Conservation (phyloP, 78 protist species). For the Speleostelium caveatum region DNA sequence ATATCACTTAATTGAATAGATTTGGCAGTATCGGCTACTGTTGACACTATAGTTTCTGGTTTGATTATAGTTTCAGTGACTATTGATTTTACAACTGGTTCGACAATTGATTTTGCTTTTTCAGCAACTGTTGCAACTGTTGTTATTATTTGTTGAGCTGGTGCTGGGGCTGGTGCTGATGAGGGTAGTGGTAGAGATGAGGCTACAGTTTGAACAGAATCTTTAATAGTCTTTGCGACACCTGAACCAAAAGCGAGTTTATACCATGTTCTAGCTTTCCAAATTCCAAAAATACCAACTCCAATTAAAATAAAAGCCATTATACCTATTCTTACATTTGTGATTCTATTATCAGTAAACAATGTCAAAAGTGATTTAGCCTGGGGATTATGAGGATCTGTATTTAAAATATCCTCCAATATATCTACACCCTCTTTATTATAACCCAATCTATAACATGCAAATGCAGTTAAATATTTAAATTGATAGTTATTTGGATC, state of each 20-base stretch:
- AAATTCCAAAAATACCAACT: slow-evolving; percentile 41
- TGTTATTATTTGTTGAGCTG: not conserved
- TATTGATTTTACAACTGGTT: too few relatives aligned
- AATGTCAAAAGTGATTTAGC: slow-evolving; percentile 46
- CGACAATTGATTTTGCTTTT: not conserved
- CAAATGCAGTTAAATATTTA: slow-evolving; percentile 49
- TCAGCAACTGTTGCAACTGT: not conserved
- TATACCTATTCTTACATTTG: slow-evolving; percentile 47
- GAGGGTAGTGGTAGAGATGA: not conserved
- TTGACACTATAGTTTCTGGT: not conserved
- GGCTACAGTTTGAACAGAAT: not conserved
- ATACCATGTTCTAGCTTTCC: slow-evolving; percentile 39
- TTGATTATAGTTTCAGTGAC: not conserved
- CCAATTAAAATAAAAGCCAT: not conserved
- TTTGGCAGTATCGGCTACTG: not conserved
- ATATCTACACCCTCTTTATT: slow-evolving; percentile 43
- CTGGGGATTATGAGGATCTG: slow-evolving; percentile 77
- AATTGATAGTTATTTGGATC: slow-evolving; percentile 47
- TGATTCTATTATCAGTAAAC: slow-evolving; percentile 43
- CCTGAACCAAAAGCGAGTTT: not conserved
- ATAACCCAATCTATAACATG: slow-evolving; percentile 53
- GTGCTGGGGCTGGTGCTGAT: not conserved
- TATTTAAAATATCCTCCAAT: slow-evolving; percentile 42
- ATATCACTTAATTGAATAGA: not conserved
- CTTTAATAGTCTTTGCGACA: not conserved